These are phyloP conservation scores for Aquilaria sinensis DNA, from an alignment of 345 rosid genomes.

Conservation along the genomic window DNA sequence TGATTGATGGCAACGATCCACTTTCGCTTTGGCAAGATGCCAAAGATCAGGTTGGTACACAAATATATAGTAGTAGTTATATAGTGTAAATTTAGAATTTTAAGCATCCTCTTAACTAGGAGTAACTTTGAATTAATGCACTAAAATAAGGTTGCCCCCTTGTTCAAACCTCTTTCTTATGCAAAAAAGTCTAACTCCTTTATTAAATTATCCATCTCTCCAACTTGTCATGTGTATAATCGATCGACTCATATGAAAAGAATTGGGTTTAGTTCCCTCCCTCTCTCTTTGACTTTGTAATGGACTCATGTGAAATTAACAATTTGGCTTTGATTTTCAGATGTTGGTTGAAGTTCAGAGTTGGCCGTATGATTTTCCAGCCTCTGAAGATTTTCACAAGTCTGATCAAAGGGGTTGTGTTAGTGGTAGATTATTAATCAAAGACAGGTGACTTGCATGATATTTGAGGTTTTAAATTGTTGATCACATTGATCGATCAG, in stretches of 20 bases:
- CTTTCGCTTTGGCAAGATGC: conserved; percentile 76
- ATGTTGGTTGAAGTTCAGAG: conserved; percentile 48
- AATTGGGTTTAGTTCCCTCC: too few relatives aligned
- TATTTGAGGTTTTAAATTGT: background rate
- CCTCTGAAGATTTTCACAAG: conserved; percentile 53
- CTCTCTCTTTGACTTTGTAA: background rate
- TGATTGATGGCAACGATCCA: conserved; percentile 25
- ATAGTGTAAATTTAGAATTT: too few relatives aligned
- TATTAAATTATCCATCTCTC: too few relatives aligned
- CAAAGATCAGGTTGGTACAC: conserved; percentile 47
- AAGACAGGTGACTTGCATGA: conserved; percentile 39
- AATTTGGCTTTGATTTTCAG: conserved; percentile 22
- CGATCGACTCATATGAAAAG: too few relatives aligned
- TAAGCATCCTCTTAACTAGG: too few relatives aligned
- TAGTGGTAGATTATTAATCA: conserved; percentile 51
- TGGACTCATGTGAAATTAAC: background rate
- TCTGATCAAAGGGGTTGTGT: conserved; percentile 51
- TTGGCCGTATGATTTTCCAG: conserved; percentile 82
- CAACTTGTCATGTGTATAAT: too few relatives aligned
- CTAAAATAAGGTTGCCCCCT: too few relatives aligned
- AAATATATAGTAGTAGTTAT: too few relatives aligned
- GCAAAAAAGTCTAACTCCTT: too few relatives aligned
- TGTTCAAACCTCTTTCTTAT: too few relatives aligned
- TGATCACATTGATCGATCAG: background rate
- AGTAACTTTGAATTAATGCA: too few relatives aligned